A percentile compares a stretch with the other conserved stretches of the same genome.
Evolutionary conservation across 1,284 basidiomycete genomes (phyloP).

Genomic region (Cystobasidium slooffiae): DNA sequence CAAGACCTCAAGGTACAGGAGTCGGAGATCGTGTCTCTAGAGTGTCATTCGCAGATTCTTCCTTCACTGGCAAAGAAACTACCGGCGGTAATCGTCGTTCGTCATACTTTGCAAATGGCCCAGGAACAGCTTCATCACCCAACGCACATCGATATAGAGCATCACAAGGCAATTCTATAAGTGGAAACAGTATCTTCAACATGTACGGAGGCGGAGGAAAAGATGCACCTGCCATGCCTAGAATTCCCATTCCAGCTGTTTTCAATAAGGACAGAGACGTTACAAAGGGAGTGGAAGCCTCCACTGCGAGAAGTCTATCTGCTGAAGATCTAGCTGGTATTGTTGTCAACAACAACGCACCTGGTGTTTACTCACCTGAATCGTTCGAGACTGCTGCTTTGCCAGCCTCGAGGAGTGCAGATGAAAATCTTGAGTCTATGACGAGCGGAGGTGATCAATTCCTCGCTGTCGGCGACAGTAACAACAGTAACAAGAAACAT

Average conservation of each 20-base stretch:
- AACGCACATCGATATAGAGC: constrained; percentile 32
- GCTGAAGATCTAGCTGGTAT: constrained; percentile 29
- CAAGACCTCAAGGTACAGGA: constrained; percentile 12
- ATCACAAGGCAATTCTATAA: constrained; percentile 12
- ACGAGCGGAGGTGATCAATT: neutral
- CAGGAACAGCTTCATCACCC: constrained; percentile 39
- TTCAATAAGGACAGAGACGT: constrained; percentile 16
- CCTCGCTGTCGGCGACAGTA: neutral
- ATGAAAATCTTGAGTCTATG: constrained; percentile 1
- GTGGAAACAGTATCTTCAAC: constrained; percentile 13
- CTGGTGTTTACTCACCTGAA: neutral
- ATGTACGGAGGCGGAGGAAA: neutral
- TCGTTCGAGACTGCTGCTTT: constrained; percentile 22
- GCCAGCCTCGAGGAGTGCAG: constrained; percentile 14
- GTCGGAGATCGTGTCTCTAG: constrained; percentile 31
- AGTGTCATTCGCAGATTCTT: constrained; percentile 34
- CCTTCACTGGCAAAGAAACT: constrained; percentile 24
- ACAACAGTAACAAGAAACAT: constrained; percentile 10
- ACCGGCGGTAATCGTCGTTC: constrained; percentile 3
- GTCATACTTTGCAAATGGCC: constrained; percentile 40
- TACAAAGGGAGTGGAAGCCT: constrained; percentile 25
- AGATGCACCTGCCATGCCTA: constrained; percentile 30
- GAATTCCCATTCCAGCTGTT: constrained; percentile 19
- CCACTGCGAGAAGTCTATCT: constrained; percentile 16
- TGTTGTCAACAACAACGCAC: neutral